Percentiles rank a stretch among this genome's conserved stretches.
These are phyloP conservation scores for Pterula multifida DNA, from an alignment of 1,284 basidiomycete genomes.

Conservation along the genomic window DNA sequence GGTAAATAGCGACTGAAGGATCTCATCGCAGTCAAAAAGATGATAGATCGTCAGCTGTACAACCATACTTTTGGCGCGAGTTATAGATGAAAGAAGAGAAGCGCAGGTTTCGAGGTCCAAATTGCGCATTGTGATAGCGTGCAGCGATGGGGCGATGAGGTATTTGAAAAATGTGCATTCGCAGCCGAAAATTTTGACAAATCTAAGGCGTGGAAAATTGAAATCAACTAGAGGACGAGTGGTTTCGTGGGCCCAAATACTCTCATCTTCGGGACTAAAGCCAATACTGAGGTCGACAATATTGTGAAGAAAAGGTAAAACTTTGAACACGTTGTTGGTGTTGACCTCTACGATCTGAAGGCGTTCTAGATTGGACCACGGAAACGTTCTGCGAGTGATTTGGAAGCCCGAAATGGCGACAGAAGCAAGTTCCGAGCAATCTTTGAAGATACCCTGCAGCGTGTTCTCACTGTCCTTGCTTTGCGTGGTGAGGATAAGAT, in stretches of 20 bases:
- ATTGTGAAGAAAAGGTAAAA: neutral
- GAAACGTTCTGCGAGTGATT: neutral
- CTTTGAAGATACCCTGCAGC: neutral
- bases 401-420: neutral
- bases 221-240: neutral
- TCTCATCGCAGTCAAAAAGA: neutral
- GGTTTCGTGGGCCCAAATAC: neutral
- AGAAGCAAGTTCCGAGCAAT: neutral
- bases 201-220: neutral
- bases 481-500: neutral
- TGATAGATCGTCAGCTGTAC: neutral
- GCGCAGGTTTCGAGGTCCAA: neutral
- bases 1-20: neutral
- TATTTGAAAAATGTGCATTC: neutral
- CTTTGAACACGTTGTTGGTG: neutral
- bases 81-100: neutral
- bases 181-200: neutral
- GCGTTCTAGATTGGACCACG: neutral
- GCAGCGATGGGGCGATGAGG: neutral
- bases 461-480: neutral
- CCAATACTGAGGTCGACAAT: neutral
- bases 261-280: neutral
- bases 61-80: neutral
- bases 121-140: neutral
- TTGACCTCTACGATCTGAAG: neutral